Evolutionary conservation across 2,329 filamentous ascomycete genomes (phyloP).

Genomic region (Ceratocystis colombiana): DNA sequence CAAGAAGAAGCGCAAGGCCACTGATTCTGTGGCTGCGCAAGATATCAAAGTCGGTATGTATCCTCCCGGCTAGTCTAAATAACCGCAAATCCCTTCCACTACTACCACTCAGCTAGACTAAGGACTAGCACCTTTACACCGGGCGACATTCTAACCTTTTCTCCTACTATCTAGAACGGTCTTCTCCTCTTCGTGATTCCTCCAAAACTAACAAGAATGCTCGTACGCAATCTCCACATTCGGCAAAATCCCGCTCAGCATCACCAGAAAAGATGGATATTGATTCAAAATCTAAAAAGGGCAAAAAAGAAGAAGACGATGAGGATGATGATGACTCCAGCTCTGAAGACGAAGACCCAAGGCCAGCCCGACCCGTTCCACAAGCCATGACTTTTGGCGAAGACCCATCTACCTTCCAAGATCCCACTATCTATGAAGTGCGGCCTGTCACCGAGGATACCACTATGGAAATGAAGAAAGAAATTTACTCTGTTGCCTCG

Average conservation of each 20-base stretch:
- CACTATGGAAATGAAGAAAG: conserved; percentile 51
- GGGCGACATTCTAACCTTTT: background rate
- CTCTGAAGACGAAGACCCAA: conserved; percentile 50
- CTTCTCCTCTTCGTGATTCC: conserved; percentile 44
- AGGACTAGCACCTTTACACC: background rate
- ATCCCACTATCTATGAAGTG: conserved; percentile 93
- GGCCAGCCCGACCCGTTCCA: conserved; percentile 55
- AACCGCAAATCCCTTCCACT: background rate
- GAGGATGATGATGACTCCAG: conserved; percentile 40
- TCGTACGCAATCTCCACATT: conserved; percentile 50
- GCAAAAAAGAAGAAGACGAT: conserved; percentile 32
- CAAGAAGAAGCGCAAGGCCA: conserved; percentile 69
- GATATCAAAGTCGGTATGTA: conserved; percentile 37
- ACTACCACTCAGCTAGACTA: background rate
- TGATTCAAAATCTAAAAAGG: conserved; percentile 43
- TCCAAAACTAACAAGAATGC: conserved; percentile 44
- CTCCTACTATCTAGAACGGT: conserved; percentile 37
- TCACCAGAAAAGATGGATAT: conserved; percentile 50
- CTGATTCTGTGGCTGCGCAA: conserved; percentile 47
- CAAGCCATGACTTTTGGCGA: conserved; percentile 84
- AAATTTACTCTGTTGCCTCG: conserved; percentile 75
- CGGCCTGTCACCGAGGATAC: conserved; percentile 51
- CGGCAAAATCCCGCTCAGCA: conserved; percentile 41
- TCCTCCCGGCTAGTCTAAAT: too few relatives aligned
- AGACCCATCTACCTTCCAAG: conserved; percentile 80